These are phyloP conservation scores for Rhodotorula babjevae DNA, from an alignment of 768 basidiomycete genomes.

Conservation along the genomic window DNA sequence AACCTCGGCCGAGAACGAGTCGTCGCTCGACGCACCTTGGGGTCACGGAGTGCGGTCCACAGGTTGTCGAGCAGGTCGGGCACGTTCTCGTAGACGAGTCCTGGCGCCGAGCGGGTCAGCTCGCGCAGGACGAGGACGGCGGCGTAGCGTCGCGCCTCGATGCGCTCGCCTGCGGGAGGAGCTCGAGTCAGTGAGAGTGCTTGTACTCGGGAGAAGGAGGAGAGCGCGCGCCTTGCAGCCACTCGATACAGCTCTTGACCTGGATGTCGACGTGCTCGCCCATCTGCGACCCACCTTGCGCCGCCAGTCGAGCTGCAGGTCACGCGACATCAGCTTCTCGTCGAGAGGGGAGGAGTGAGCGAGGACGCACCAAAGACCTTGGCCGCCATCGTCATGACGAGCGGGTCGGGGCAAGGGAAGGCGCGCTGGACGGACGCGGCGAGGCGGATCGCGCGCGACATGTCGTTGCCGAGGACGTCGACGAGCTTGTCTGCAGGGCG, in stretches of 20 bases:
- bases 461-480: slow-evolving; percentile 72
- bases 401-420: slow-evolving; percentile 83
- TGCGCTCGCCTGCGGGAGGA: slow-evolving; percentile 58
- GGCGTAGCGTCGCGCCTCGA: slow-evolving; percentile 80
- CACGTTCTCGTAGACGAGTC: slow-evolving; percentile 70
- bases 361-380: slow-evolving; percentile 40
- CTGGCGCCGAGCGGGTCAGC: slow-evolving; percentile 72
- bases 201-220: no score
- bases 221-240: slow-evolving; percentile 38
- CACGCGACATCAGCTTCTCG: neutral
- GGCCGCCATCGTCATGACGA: slow-evolving; percentile 64
- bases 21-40: slow-evolving; percentile 55
- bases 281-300: slow-evolving; percentile 41
- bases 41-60: slow-evolving; percentile 79
- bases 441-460: slow-evolving; percentile 74
- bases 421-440: slow-evolving; percentile 90
- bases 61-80: slow-evolving; percentile 86
- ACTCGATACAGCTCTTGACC: slow-evolving; percentile 43
- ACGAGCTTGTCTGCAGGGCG: slow-evolving; percentile 61
- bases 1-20: no score
- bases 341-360: neutral
- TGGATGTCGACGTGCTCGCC: slow-evolving; percentile 41
- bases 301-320: slow-evolving; percentile 34
- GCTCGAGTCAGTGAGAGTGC: slow-evolving; percentile 58
- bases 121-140: slow-evolving; percentile 92